Evolutionary conservation across 345 rosid species (phyloP), one percentile per base, ranked within the genome.

Genomic region (Eucalyptus cloeziana): DNA sequence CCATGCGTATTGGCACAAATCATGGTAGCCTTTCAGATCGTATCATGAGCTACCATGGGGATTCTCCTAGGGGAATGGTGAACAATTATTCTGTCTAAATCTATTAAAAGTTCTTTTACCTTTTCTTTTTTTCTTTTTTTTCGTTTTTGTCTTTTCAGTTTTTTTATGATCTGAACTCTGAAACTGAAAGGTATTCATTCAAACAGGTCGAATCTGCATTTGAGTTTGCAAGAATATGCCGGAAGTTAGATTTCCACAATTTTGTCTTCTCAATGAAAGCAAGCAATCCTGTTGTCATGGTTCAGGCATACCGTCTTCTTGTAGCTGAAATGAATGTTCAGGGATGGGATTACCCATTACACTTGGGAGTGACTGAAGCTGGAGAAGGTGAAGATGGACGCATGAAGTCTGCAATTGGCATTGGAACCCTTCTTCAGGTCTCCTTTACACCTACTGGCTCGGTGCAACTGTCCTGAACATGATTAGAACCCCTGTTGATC

Each of bases 331-430:
- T 98, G 99, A 96, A 97, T 90, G 97, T 94, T 88, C 95, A 95
- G 19, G 99, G 99, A 58, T 98, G 99, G 99, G 98, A 97, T 92
- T 98, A 98, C 93, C 99, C 98, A 76, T 89, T 98, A 87, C 99
- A 98, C 91, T 95, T 97, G 92, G 99, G 99, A 58, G 99, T 98
- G 85, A 98, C 99, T 89, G 99, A 98, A 94, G 99, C 99, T 89
- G 99, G 99, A 93, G 99, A 98, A 95, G 99, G 99, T 51, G 98
- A 97, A 92, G 99, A 98, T 94, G 99, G 99, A 37, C 94, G 99
- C 89, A 98, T 98, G 98, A 98, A 98, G 92, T 98, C 99, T 91
- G 99, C 99, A 30, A 98, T 98, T 91, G 99, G 99, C 58, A 98
- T 97, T 86, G 99, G 99, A 64, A 97, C 99, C 44, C 99, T 97